Percentiles rank a stretch among this genome's conserved stretches.
Evolutionary conservation across 1,284 basidiomycete genomes (phyloP).

Genomic region (Ganoderma multipileum): DNA sequence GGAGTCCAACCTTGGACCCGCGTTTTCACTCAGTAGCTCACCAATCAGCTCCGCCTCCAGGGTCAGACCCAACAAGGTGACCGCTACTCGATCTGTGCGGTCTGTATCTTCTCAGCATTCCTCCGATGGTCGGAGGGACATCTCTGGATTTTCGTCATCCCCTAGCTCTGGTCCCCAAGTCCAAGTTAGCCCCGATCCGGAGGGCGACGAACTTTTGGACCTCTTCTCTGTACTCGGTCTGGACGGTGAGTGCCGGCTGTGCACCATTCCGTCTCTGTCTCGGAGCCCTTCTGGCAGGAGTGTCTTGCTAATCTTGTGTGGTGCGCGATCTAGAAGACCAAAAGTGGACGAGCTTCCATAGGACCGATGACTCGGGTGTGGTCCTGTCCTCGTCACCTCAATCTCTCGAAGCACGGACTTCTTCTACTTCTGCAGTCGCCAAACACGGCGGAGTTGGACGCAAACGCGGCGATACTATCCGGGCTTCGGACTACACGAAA

Average conservation of each 20-base stretch:
- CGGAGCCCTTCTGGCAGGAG: neutral
- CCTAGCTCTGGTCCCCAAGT: slow-evolving; percentile 8
- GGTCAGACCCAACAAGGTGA: slow-evolving; percentile 1
- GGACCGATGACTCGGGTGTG: slow-evolving; percentile 27
- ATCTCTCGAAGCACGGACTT: neutral
- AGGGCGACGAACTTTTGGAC: slow-evolving; percentile 39
- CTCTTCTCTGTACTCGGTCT: slow-evolving; percentile 41
- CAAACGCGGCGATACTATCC: slow-evolving; percentile 55
- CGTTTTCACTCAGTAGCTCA: slow-evolving; percentile 24
- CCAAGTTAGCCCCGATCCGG: slow-evolving; percentile 19
- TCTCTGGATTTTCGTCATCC: slow-evolving; percentile 5
- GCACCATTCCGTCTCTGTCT: no score
- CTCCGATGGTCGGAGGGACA: slow-evolving; percentile 12
- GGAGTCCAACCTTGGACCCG: slow-evolving; percentile 22
- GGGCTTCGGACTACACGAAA: slow-evolving; percentile 50
- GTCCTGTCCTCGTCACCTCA: slow-evolving; percentile 14
- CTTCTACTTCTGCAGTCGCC: slow-evolving; percentile 2
- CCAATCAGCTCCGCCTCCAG: neutral
- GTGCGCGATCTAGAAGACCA: slow-evolving; percentile 23
- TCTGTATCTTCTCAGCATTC: neutral
- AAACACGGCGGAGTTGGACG: slow-evolving; percentile 37
- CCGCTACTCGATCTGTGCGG: neutral
- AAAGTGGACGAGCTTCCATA: slow-evolving; percentile 20
- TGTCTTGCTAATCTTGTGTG: neutral
- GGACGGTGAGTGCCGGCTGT: slow-evolving; percentile 36